Evolutionary conservation across 352 stramenopile genomes (phyloP).

Genomic region (Elongisporangium undulatum): DNA sequence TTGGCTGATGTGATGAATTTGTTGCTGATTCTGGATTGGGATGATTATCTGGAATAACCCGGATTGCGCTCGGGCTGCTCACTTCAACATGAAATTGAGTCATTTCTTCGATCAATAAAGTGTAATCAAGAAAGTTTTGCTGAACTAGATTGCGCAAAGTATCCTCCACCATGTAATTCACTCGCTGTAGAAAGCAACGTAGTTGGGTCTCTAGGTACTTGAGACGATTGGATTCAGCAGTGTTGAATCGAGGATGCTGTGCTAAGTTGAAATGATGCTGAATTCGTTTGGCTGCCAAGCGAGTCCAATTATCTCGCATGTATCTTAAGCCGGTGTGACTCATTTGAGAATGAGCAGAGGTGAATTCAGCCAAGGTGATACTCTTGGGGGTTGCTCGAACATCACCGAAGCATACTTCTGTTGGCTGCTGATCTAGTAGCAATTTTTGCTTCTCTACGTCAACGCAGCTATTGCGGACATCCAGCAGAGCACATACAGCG

Average conservation of each 20-base stretch:
- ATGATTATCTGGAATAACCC: constrained; percentile 6
- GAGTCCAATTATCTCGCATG: constrained; percentile 79
- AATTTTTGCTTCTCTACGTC: constrained; percentile 56
- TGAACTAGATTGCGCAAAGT: constrained; percentile 56
- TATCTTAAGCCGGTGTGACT: constrained; percentile 63
- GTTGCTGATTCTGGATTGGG: not conserved
- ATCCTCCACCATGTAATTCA: constrained; percentile 84
- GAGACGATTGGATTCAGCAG: constrained; percentile 55
- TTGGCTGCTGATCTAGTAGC: constrained; percentile 64
- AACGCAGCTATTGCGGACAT: constrained; percentile 66
- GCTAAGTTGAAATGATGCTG: constrained; percentile 54
- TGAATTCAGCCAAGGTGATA: constrained; percentile 72
- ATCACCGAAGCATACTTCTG: constrained; percentile 61
- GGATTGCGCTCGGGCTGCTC: constrained; percentile 37
- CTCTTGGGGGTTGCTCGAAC: constrained; percentile 40
- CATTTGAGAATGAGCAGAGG: constrained; percentile 60
- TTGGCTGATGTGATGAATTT: constrained; percentile 36
- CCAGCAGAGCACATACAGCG: constrained; percentile 63
- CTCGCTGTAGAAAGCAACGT: constrained; percentile 56
- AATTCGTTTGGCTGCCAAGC: constrained; percentile 67
- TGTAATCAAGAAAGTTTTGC: constrained; percentile 70
- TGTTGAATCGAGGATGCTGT: constrained; percentile 56
- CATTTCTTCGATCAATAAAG: constrained; percentile 65
- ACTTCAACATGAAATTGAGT: constrained; percentile 52
- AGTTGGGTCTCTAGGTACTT: constrained; percentile 62